Percentiles rank a stretch among this genome's conserved stretches.
Evolutionary conservation across 1,139 yeast genomes (phyloP).

Genomic region (Taiozyma sp.): DNA sequence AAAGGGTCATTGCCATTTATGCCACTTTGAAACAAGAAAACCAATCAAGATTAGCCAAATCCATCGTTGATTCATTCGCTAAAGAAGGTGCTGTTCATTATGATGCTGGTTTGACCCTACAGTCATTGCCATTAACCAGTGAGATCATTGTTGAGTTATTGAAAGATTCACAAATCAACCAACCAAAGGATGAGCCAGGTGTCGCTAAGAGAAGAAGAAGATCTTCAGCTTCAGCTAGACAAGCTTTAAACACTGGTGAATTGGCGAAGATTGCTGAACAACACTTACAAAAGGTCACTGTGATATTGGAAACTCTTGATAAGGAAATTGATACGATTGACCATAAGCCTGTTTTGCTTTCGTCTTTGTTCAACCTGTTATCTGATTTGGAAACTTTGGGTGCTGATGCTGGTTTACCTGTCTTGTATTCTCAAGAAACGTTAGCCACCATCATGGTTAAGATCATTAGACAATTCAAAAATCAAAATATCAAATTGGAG

Average conservation of each 20-base stretch:
- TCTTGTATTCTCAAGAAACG: constrained; percentile 85
- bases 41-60: constrained; percentile 53
- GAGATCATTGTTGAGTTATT: constrained; percentile 44
- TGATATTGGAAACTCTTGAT: constrained; percentile 78
- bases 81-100: constrained; percentile 38
- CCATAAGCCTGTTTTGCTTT: constrained; percentile 47
- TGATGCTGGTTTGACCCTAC: constrained; percentile 53
- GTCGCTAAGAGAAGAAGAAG: constrained; percentile 71
- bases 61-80: constrained; percentile 52
- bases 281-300: constrained; percentile 75
- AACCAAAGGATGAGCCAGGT: constrained; percentile 32
- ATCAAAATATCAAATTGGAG: constrained; percentile 37
- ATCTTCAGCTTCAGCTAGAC: constrained; percentile 71
- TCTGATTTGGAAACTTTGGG: constrained; percentile 88
- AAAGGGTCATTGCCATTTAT: constrained; percentile 53
- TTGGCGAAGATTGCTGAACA: constrained; percentile 69
- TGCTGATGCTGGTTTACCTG: constrained; percentile 87
- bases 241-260: constrained; percentile 63
- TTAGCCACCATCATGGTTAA: constrained; percentile 82
- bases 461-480: constrained; percentile 53
- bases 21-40: constrained; percentile 49
- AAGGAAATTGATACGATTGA: constrained; percentile 30
- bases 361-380: constrained; percentile 61
- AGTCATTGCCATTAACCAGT: constrained; percentile 41
- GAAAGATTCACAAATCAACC: constrained; percentile 41